Evolutionary conservation across 352 stramenopile species (phyloP).

Genomic region (Globisporangium ultimum): DNA sequence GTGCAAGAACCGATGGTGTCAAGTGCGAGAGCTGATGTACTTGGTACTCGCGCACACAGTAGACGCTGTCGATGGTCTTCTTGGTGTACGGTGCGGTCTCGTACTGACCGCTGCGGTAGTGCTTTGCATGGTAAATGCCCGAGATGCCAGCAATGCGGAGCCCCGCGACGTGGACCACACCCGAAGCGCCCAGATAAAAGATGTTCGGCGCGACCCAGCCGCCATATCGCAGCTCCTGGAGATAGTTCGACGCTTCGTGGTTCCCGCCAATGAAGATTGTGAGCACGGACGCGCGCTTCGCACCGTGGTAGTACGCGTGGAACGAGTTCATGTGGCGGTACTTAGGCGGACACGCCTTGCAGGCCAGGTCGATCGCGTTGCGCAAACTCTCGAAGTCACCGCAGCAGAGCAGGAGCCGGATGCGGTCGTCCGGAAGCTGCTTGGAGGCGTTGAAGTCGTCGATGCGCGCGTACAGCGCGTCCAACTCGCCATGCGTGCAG

Average conservation of each 20-base stretch:
- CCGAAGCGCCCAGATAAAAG: conserved; percentile 92
- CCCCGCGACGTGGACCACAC: conserved; percentile 74
- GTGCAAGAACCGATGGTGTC: background rate
- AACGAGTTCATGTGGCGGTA: conserved; percentile 86
- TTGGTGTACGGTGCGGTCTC: conserved; percentile 35
- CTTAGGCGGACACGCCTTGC: conserved; percentile 88
- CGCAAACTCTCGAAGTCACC: conserved; percentile 94
- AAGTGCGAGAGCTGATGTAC: conserved; percentile 72
- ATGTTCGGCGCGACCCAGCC: conserved; percentile 96
- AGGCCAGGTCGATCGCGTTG: conserved; percentile 87
- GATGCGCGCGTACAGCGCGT: conserved; percentile 89
- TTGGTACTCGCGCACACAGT: conserved; percentile 87
- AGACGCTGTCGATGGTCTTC: conserved; percentile 77
- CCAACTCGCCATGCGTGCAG: conserved; percentile 93
- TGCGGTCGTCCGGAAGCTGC: conserved; percentile 29
- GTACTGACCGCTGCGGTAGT: conserved; percentile 76
- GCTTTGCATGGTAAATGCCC: conserved; percentile 89
- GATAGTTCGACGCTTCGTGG: conserved; percentile 93
- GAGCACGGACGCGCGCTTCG: conserved; percentile 79
- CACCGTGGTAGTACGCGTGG: conserved; percentile 90
- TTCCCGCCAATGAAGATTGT: conserved; percentile 96
- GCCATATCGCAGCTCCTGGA: conserved; percentile 93
- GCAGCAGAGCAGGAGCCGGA: conserved; percentile 92
- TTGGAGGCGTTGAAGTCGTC: conserved; percentile 38
- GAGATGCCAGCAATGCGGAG: conserved; percentile 91